Base-by-base conservation (phyloP, 805 yeast species). In the Tetrapisispora nanseiensis region DNA sequence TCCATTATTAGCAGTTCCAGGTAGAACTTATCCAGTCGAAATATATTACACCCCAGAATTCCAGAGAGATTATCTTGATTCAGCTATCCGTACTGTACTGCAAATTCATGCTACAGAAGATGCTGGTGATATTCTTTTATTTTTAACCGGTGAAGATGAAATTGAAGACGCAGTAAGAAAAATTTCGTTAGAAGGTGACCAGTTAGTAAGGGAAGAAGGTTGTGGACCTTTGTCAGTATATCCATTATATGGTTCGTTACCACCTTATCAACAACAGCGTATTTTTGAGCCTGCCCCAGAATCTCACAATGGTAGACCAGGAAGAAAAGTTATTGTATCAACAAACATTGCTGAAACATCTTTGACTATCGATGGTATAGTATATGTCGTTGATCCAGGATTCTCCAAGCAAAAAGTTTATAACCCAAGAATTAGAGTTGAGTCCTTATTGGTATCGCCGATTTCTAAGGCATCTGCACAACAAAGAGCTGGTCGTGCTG, bases 341-440 rank as follows among this genome's bases (percentile, higher is more conserved):
- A 92, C 98, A 1, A 90, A 90, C 54, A 92, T 90, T 51, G 98
- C 97, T 0, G 98, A 90, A 62, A 92, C 98, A 0, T 90, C 97
- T 10, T 78, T 92, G 52, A 92, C 98, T 3, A 90, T 92, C 46
- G 96, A 90, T 60, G 96, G 96, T 11, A 82, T 92, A 28, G 81
- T 71, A 49, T 92, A 79, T 57, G 98, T 92, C 27, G 75, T 92
- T 20, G 98, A 92, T 56, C 94, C 97, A 0, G 98, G 98, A 0
- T 87, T 83, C 61, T 90, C 89, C 12, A 92, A 92, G 61, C 75
- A 89, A 37, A 89, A 86, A 52, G 85, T 86, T 2, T 90, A 82
- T 63, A 92, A 87, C 57, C 80, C 96, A 2, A 76, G 83, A 51
- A 66, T 86, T 13, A 95, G 97, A 15, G 89, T 92, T 89, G 97